A percentile compares a stretch with the other conserved stretches of the same genome.
These are phyloP conservation scores for Chlamydomonas asymmetrica DNA, from an alignment of 139 green algal species.

Conservation along the genomic window DNA sequence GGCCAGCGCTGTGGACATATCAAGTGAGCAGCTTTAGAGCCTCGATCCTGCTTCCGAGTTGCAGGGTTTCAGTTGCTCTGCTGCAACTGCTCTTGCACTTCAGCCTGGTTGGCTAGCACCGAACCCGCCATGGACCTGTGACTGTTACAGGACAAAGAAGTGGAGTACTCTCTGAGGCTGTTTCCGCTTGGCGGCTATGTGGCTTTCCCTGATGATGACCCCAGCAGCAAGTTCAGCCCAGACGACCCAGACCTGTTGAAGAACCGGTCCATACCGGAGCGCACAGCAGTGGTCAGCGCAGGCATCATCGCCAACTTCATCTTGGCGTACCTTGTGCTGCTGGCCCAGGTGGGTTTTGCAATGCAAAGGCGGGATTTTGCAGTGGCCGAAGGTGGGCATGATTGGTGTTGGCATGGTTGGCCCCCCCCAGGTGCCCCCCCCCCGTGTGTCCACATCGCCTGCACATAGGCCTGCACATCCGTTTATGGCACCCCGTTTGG, in stretches of 20 bases:
- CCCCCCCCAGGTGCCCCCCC: no score
- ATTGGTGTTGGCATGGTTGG: no score
- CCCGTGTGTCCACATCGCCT: no score
- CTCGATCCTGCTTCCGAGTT: no score
- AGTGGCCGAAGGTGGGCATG: no score
- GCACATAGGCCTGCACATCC: no score
- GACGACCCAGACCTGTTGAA: conserved; percentile 95
- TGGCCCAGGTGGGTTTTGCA: conserved; percentile 69
- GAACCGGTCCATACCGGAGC: conserved; percentile 83
- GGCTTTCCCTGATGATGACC: conserved; percentile 96
- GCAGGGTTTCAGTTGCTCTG: no score
- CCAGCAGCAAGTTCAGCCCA: conserved; percentile 2
- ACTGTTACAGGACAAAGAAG: conserved; percentile 55
- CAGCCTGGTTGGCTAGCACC: no score
- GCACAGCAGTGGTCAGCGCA: conserved; percentile 86
- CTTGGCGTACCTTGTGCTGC: conserved; percentile 85
- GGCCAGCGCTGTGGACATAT: conserved; percentile 77
- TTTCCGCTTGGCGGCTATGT: conserved; percentile 97
- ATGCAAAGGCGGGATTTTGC: no score
- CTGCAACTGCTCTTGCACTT: no score
- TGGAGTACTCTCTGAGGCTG: conserved; percentile 93
- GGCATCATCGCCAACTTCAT: conserved; percentile 93
- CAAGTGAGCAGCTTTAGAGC: conserved; percentile 60
- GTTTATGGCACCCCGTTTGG: no score
- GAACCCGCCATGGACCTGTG: background rate